Evolutionary conservation across 2,329 filamentous ascomycete genomes (phyloP).

Genomic region (Laburnicola sp.): DNA sequence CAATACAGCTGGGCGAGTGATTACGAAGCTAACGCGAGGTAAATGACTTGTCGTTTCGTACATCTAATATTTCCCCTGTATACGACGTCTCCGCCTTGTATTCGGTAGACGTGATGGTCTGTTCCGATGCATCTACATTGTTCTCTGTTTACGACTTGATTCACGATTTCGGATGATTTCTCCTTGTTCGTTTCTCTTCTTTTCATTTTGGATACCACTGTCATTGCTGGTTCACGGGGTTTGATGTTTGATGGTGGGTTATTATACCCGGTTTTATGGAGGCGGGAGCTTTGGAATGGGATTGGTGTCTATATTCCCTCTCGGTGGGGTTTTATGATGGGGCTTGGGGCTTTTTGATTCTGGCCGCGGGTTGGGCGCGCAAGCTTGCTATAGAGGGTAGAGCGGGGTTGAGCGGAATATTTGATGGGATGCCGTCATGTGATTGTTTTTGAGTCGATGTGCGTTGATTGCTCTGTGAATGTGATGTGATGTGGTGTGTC

Average conservation of each 20-base stretch:
- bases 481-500: no score
- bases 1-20: conserved; percentile 45
- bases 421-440: no score
- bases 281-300: neutral
- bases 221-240: conserved; percentile 14
- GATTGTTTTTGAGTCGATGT: no score
- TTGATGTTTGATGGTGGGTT: neutral
- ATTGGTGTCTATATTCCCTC: neutral
- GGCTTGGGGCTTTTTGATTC: no score
- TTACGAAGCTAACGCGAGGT: conserved; percentile 30
- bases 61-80: neutral
- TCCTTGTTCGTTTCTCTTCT: conserved; percentile 12
- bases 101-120: neutral
- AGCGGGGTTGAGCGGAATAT: no score
- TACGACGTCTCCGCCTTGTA: neutral
- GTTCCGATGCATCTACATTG: neutral
- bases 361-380: no score
- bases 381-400: no score
- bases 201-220: conserved; percentile 23
- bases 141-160: conserved; percentile 8
- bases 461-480: no score
- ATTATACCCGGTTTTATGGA: neutral
- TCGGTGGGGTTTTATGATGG: no score
- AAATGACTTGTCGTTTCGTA: conserved; percentile 7
- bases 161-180: conserved; percentile 9